These are phyloP conservation scores for Chrysoporthe austroafricana DNA, from an alignment of 2,329 filamentous ascomycete species.

Conservation along the genomic window DNA sequence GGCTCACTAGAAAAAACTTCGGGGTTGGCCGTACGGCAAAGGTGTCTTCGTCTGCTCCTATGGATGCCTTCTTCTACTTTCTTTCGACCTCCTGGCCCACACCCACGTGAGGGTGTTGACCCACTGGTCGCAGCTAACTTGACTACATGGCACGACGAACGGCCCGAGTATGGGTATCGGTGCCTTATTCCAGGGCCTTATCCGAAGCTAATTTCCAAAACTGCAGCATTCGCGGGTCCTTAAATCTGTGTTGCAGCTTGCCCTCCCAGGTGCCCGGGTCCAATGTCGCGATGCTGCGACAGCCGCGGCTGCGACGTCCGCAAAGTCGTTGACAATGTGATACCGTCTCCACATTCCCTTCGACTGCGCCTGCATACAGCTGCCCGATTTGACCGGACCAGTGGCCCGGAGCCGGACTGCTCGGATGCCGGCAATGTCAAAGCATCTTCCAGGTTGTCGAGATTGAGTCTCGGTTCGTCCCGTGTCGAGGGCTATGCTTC, in stretches of 20 bases:
- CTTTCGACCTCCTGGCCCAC: not conserved
- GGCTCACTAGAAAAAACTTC: not conserved
- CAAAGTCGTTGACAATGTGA: not conserved
- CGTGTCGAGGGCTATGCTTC: not conserved
- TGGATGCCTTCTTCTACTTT: not conserved
- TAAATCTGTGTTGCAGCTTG: not conserved
- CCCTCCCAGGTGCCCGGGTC: not conserved
- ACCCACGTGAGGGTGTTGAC: not conserved
- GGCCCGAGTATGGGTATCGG: conserved; percentile 2
- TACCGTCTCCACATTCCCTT: not conserved
- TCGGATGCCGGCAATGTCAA: conserved; percentile 9
- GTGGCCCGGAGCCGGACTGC: not conserved
- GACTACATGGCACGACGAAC: not conserved
- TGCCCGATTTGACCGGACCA: not conserved
- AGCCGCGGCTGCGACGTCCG: conserved; percentile 6
- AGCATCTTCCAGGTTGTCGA: not conserved
- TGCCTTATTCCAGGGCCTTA: not conserved
- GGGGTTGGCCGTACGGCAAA: not conserved
- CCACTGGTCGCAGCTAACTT: not conserved
- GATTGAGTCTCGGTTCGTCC: not conserved
- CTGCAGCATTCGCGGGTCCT: not conserved
- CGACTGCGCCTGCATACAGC: not conserved
- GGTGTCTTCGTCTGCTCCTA: not conserved
- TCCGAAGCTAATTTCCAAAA: not conserved
- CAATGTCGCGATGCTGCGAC: not conserved